Evolutionary conservation across 1,284 basidiomycete genomes (phyloP).

Genomic region (Irpex rosettiformis): DNA sequence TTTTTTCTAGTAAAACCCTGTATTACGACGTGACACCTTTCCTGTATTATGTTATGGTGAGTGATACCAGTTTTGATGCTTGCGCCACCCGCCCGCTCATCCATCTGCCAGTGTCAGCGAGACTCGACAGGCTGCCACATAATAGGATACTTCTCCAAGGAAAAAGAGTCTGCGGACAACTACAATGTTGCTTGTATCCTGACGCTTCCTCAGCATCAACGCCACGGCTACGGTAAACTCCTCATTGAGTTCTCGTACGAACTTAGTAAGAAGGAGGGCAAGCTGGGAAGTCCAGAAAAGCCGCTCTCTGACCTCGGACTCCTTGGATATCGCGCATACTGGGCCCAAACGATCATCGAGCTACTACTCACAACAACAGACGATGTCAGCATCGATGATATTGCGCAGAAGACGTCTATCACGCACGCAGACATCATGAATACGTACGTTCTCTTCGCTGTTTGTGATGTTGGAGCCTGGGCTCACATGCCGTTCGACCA

Average conservation of each 20-base stretch:
- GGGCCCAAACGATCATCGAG: slow-evolving; percentile 97
- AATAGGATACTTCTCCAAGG: slow-evolving; percentile 98
- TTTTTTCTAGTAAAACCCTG: slow-evolving; percentile 81
- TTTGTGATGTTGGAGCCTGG: background rate
- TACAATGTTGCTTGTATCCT: slow-evolving; percentile 99
- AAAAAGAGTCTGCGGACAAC: slow-evolving; percentile 96
- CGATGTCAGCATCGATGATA: slow-evolving; percentile 94
- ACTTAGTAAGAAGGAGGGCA: slow-evolving; percentile 93
- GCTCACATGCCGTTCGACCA: slow-evolving; percentile 16
- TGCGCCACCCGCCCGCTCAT: slow-evolving; percentile 2
- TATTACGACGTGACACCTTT: slow-evolving; percentile 99
- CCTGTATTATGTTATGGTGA: slow-evolving; percentile 97
- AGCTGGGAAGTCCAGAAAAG: slow-evolving; percentile 97
- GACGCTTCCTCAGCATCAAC: slow-evolving; percentile 96
- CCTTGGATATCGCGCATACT: slow-evolving; percentile 93
- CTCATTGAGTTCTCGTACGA: slow-evolving; percentile 99
- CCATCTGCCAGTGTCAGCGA: slow-evolving; percentile 61
- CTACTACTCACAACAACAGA: slow-evolving; percentile 72
- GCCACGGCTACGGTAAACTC: slow-evolving; percentile 92
- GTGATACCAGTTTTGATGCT: slow-evolving; percentile 23
- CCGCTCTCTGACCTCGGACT: slow-evolving; percentile 94
- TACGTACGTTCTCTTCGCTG: slow-evolving; percentile 64
- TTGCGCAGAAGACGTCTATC: slow-evolving; percentile 95
- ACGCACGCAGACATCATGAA: slow-evolving; percentile 97
- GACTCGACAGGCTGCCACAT: slow-evolving; percentile 92